A percentile compares a stretch with the other conserved stretches of the same genome.
phyloP scores from a whole-genome alignment of 257 asterid genomes.

The Linaria vulgaris region DNA sequence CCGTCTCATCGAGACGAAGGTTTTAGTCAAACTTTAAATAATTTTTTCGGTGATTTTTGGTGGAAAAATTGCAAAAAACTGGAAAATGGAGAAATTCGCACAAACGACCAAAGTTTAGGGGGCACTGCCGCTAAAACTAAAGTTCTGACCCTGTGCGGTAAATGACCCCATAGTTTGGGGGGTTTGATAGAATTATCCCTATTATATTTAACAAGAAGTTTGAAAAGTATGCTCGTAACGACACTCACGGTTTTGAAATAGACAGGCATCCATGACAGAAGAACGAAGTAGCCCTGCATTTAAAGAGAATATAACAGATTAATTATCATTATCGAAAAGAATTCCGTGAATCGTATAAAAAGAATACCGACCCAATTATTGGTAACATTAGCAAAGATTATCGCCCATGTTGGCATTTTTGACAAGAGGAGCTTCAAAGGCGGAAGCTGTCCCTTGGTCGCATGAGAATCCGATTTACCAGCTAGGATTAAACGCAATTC shows the following conservation, averaged over 20 bases:
- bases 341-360: background rate
- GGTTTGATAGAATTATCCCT: too few species aligned
- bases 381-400: conserved; percentile 75
- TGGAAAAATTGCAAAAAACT: too few species aligned
- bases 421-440: conserved; percentile 63
- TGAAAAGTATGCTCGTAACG: background rate
- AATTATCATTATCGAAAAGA: background rate
- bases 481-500: conserved; percentile 77
- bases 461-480: conserved; percentile 62
- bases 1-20: too few species aligned
- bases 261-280: conserved; percentile 98
- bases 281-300: conserved; percentile 96
- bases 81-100: too few species aligned
- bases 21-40: too few species aligned
- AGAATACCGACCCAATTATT: conserved; percentile 74
- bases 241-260: conserved; percentile 87
- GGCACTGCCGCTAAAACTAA: too few species aligned
- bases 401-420: conserved; percentile 90
- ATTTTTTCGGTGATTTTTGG: too few species aligned
- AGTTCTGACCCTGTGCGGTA: too few species aligned
- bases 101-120: too few species aligned
- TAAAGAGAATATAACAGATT: conserved; percentile 7
- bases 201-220: too few species aligned
- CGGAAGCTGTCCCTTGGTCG: conserved; percentile 56
- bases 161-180: too few species aligned